Evolutionary conservation across 495 filamentous ascomycete species (phyloP).

Genomic region (Hyaloscypha hepaticicola): DNA sequence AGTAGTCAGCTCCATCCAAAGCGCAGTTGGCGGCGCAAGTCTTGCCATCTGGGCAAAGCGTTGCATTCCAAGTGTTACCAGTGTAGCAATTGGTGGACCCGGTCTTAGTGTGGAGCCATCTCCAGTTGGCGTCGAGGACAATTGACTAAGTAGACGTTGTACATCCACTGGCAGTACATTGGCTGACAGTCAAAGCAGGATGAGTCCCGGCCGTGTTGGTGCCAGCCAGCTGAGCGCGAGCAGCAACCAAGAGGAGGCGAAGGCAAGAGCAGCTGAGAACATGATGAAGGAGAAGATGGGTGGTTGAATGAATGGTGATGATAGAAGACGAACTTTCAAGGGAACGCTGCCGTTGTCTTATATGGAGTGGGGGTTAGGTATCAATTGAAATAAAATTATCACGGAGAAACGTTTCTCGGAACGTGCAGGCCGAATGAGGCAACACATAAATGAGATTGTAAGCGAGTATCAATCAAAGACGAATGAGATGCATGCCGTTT

Average conservation of each 20-base stretch:
- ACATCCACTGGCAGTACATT: conserved; percentile 45
- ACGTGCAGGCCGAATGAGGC: conserved; percentile 8
- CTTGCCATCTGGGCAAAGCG: conserved; percentile 52
- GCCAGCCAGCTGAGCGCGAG: conserved; percentile 33
- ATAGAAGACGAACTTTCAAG: conserved; percentile 3
- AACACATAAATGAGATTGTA: conserved; percentile 6
- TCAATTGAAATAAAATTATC: conserved; percentile 17
- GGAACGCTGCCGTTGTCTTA: conserved; percentile 16
- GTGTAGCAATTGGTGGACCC: conserved; percentile 66
- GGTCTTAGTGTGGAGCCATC: conserved; percentile 53
- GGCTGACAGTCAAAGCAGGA: conserved; percentile 47
- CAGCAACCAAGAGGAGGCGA: conserved; percentile 30
- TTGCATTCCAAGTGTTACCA: conserved; percentile 56
- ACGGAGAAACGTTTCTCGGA: conserved; percentile 26
- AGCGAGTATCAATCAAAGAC: conserved; percentile 3
- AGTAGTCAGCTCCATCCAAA: conserved; percentile 60
- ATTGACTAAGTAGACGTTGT: conserved; percentile 36
- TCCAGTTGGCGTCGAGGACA: conserved; percentile 67
- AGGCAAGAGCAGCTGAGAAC: conserved; percentile 25
- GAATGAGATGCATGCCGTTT: neutral
- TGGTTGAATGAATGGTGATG: conserved; percentile 10
- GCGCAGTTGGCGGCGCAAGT: conserved; percentile 61
- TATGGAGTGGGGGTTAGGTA: conserved; percentile 9
- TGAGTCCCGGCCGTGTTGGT: conserved; percentile 43
- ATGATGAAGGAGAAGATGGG: conserved; percentile 23